Percentiles rank a stretch among this genome's conserved stretches.
phyloP scores from a whole-genome alignment of 495 filamentous ascomycete genomes.

The Penicillium crystallinum region DNA sequence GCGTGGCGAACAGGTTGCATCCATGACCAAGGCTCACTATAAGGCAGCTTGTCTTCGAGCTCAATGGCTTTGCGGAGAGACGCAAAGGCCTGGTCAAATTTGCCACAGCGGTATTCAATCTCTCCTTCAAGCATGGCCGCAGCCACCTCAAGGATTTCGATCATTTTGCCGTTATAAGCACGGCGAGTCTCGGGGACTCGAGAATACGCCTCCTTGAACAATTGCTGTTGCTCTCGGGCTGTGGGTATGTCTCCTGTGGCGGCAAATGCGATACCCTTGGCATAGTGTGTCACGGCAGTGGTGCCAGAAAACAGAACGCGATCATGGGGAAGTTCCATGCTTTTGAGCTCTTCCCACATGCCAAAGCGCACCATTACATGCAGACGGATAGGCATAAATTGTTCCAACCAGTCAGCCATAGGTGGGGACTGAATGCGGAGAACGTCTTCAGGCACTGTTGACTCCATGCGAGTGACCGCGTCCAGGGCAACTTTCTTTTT shows the following conservation, averaged over 20 bases:
- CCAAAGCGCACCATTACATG: slow-evolving; percentile 64
- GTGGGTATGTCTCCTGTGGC: slow-evolving; percentile 39
- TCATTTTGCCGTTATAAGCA: slow-evolving; percentile 53
- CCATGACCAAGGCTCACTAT: slow-evolving; percentile 64
- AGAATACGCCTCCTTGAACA: slow-evolving; percentile 40
- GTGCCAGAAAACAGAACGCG: slow-evolving; percentile 49
- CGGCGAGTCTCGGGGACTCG: slow-evolving; percentile 40
- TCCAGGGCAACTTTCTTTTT: slow-evolving; percentile 48
- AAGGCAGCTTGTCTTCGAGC: slow-evolving; percentile 48
- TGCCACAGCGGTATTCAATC: slow-evolving; percentile 53
- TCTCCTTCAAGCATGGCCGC: slow-evolving; percentile 60
- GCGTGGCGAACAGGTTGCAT: slow-evolving; percentile 62
- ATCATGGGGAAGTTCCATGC: slow-evolving; percentile 45
- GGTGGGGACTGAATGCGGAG: slow-evolving; percentile 55
- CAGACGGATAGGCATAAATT: slow-evolving; percentile 51
- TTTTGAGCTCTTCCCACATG: slow-evolving; percentile 51
- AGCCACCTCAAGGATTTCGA: slow-evolving; percentile 50
- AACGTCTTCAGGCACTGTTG: slow-evolving; percentile 48
- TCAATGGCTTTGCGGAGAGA: slow-evolving; percentile 45
- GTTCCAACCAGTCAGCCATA: slow-evolving; percentile 65
- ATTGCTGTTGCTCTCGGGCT: slow-evolving; percentile 37
- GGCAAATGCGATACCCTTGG: slow-evolving; percentile 51
- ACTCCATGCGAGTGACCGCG: slow-evolving; percentile 45
- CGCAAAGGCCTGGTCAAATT: slow-evolving; percentile 46
- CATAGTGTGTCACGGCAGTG: slow-evolving; percentile 54